Conservation (phyloP, 176 grass and related monocot genomes). For the Oropetium thomaeum region DNA sequence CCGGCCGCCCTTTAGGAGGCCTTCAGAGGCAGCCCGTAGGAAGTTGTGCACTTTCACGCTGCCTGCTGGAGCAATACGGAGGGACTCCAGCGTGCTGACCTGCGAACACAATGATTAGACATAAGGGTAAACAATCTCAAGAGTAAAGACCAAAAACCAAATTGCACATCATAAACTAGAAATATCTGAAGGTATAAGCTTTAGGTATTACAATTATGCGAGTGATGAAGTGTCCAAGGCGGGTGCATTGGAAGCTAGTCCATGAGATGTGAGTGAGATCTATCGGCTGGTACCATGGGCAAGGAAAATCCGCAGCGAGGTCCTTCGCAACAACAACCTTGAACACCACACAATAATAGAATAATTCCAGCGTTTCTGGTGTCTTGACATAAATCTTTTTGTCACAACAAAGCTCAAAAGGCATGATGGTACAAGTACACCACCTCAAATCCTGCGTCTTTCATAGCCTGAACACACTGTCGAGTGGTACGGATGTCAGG, state of each 20-base stretch:
- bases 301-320: constrained; percentile 35
- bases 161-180: not conserved
- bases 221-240: constrained; percentile 7
- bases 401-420: not conserved
- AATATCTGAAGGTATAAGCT: not conserved
- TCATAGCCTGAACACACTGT: constrained; percentile 48
- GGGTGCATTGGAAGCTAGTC: constrained; percentile 26
- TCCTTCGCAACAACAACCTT: constrained; percentile 37
- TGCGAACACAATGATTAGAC: not conserved
- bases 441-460: constrained; percentile 53
- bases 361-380: not conserved
- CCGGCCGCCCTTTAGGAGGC: constrained; percentile 38
- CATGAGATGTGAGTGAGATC: constrained; percentile 23
- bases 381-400: not conserved
- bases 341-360: not conserved
- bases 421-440: not conserved
- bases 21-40: constrained; percentile 17
- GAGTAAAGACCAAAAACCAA: not conserved
- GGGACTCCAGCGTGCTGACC: constrained; percentile 32
- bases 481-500: constrained; percentile 35
- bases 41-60: constrained; percentile 19
- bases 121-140: not conserved
- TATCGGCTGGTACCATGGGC: constrained; percentile 44
- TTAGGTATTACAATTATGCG: constrained; percentile 20
- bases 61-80: constrained; percentile 33